A percentile compares a stretch with the other conserved stretches of the same genome.
These are phyloP conservation scores for Nitzschia palea DNA, from an alignment of 108 stramenopile species.

Conservation along the genomic window DNA sequence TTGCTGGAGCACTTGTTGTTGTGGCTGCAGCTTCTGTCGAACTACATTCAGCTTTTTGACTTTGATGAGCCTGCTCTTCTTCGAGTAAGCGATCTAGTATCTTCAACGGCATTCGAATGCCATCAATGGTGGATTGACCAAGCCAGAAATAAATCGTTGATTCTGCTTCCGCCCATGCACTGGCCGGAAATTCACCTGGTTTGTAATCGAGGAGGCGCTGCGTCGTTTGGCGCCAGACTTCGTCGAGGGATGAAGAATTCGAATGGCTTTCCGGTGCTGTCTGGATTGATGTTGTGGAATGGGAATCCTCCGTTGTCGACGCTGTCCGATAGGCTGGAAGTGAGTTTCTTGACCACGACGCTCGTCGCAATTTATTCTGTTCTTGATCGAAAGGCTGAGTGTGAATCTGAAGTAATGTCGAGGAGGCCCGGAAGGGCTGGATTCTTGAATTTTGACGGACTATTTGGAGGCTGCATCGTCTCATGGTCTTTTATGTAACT, in stretches of 20 bases:
- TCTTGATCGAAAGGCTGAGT: no score
- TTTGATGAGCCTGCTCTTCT: slow-evolving; percentile 17
- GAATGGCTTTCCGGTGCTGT: no score
- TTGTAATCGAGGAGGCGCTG: slow-evolving; percentile 13
- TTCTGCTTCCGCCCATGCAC: slow-evolving; percentile 26
- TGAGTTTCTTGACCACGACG: no score
- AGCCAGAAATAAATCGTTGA: slow-evolving; percentile 28
- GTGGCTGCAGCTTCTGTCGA: not conserved
- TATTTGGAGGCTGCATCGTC: no score
- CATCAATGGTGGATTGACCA: not conserved
- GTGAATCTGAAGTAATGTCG: no score
- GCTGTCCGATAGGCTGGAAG: no score
- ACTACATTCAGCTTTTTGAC: not conserved
- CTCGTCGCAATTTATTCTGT: no score
- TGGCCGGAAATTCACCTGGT: slow-evolving; percentile 8
- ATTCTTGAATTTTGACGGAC: no score
- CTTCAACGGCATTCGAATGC: slow-evolving; percentile 16
- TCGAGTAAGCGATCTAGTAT: slow-evolving; percentile 25
- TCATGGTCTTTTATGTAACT: no score
- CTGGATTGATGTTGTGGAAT: no score
- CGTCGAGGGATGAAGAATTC: not conserved
- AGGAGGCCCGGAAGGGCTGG: no score
- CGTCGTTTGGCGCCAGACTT: slow-evolving; percentile 23
- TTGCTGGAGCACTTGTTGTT: not conserved
- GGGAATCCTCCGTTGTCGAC: no score